These are phyloP conservation scores for Sarcodon sp. DNA, from an alignment of 768 basidiomycete genomes.

Conservation along the genomic window DNA sequence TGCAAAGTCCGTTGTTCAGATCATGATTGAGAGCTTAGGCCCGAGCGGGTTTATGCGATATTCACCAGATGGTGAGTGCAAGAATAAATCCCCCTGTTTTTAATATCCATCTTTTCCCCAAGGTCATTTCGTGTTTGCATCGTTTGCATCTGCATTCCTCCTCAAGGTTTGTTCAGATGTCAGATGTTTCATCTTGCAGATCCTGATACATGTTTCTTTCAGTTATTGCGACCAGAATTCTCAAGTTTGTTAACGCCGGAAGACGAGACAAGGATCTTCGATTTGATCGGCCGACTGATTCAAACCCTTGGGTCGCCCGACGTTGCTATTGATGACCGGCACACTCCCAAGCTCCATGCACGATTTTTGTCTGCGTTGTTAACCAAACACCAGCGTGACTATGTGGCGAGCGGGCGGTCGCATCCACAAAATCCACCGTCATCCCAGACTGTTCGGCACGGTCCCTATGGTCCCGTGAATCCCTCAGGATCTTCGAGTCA, in stretches of 20 bases:
- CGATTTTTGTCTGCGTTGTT: conserved; percentile 68
- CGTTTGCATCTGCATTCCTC: conserved; percentile 75
- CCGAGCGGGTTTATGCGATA: conserved; percentile 69
- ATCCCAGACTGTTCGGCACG: not conserved
- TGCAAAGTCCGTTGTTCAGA: conserved; percentile 53
- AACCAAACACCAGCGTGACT: conserved; percentile 55
- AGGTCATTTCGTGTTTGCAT: conserved; percentile 70
- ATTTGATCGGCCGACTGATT: conserved; percentile 60
- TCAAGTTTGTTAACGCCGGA: conserved; percentile 44
- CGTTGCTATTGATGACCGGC: conserved; percentile 71
- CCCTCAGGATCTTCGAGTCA: not conserved
- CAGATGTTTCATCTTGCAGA: not conserved
- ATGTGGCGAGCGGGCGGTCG: conserved; percentile 40
- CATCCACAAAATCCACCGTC: conserved; percentile 26
- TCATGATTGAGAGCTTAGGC: conserved; percentile 50
- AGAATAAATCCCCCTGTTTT: not conserved
- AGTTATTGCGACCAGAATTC: conserved; percentile 70
- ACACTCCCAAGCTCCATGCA: conserved; percentile 71
- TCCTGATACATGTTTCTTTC: not conserved
- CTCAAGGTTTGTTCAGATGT: conserved; percentile 41
- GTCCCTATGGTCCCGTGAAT: not conserved
- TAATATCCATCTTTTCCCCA: not conserved
- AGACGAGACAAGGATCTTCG: conserved; percentile 59
- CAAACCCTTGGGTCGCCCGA: conserved; percentile 58
- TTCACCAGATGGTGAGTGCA: conserved; percentile 54